Evolutionary conservation across 2,329 filamentous ascomycete genomes (phyloP), one percentile per base, ranked within the genome.

Genomic region (Apiospora aurea): DNA sequence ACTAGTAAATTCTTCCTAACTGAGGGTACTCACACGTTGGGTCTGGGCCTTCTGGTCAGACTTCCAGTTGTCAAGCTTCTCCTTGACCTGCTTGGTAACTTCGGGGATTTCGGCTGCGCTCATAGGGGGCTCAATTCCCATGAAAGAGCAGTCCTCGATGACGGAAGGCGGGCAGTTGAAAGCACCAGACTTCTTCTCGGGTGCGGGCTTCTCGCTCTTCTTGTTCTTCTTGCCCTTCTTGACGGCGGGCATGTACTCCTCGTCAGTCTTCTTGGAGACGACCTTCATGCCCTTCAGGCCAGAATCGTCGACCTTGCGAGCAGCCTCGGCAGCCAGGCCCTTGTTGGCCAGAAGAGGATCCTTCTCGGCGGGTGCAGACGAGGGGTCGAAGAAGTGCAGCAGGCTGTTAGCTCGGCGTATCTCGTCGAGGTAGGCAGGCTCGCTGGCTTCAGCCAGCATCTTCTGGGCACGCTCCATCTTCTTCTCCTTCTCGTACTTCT

Each of bases 31-130:
- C 85, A 97, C 96, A 86, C 94, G 93, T 82, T 96, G 90, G 26
- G 96, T 99, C 88, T 98, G 94, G 75, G 90, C 87, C 72, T 92
- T 90, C 87, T 98, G 96, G 84, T 97, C 93, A 70, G 89, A 87
- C 88, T 97, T 97, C 95, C 96, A 99, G 83, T 93, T 88, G 43
- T 91, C 91, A 70, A 98, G 88, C 90, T 98, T 98, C 80, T 91
- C 93, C 85, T 96, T 95, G 78, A 98, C 90, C 87, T 97, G 96
- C 87, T 98, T 95, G 67, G 94, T 86, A 18, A 93, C 90, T 73
- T 87, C 86, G 38, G 95, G 91, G 18, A 98, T 91, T 78, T 97
- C 96, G 71, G 91, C 88, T 79, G 94, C 90, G 83, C 91, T 93
- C 88, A 96, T 94, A 44, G 96, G 96, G 70, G 96, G 93, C 73